Evolutionary conservation across 257 asterid species (phyloP).

Genomic region (Voacanga thouarsii): DNA sequence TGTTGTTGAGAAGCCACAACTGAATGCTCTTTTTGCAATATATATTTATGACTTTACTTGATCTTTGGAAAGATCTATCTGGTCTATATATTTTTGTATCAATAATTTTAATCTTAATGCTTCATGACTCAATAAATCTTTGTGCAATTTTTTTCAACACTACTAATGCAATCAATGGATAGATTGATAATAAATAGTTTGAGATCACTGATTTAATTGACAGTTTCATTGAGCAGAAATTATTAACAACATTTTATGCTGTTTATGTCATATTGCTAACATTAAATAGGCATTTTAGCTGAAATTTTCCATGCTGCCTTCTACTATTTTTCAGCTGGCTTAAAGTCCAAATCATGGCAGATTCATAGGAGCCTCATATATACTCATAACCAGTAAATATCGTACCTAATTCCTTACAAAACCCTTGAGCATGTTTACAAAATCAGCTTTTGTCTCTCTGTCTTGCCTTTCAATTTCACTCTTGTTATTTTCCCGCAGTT

Average conservation of each 20-base stretch:
- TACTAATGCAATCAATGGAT: no score
- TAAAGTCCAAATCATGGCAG: neutral
- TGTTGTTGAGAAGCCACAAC: no score
- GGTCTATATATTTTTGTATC: no score
- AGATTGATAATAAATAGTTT: neutral
- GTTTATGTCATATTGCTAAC: neutral
- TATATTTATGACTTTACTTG: no score
- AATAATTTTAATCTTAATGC: no score
- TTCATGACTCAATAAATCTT: no score
- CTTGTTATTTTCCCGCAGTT: constrained; percentile 80
- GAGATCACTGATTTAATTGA: neutral
- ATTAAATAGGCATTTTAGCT: neutral
- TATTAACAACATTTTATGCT: neutral
- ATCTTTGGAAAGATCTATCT: no score
- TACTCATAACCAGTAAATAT: constrained; percentile 4
- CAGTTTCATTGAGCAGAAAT: neutral
- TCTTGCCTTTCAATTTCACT: constrained; percentile 81
- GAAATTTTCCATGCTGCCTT: neutral
- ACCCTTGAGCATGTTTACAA: constrained; percentile 84
- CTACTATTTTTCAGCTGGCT: neutral
- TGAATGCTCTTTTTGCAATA: no score
- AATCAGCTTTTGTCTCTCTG: constrained; percentile 63
- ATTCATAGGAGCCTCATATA: neutral
- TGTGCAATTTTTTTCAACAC: no score
- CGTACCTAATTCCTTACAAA: constrained; percentile 76